Percentiles rank a stretch among this genome's conserved stretches.
Evolutionary conservation across 148 eudicot species (phyloP).

Genomic region (Rhododendron mucronatum): DNA sequence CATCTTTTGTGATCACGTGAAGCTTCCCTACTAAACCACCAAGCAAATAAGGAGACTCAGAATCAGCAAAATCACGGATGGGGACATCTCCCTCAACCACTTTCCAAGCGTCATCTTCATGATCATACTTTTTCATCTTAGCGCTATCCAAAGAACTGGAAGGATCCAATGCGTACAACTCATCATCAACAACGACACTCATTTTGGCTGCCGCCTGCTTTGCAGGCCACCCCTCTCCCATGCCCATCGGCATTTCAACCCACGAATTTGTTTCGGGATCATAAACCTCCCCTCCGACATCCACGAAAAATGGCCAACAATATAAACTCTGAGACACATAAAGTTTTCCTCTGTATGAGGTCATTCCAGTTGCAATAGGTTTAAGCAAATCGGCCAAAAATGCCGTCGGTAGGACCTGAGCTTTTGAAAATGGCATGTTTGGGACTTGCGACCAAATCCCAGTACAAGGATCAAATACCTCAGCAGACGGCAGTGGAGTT

Average conservation of each 20-base stretch:
- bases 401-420: slow-evolving; percentile 80
- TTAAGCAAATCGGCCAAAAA: slow-evolving; percentile 79
- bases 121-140: slow-evolving; percentile 70
- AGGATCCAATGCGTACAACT: slow-evolving; percentile 80
- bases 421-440: slow-evolving; percentile 92
- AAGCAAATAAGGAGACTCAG: slow-evolving; percentile 86
- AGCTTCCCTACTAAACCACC: slow-evolving; percentile 74
- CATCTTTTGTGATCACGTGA: slow-evolving; percentile 80
- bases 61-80: slow-evolving; percentile 38
- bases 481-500: slow-evolving; percentile 83
- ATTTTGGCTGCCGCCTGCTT: slow-evolving; percentile 94
- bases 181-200: slow-evolving; percentile 71
- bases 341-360: slow-evolving; percentile 74
- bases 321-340: slow-evolving; percentile 94
- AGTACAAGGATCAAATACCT: slow-evolving; percentile 72
- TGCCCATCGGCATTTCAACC: slow-evolving; percentile 90
- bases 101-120: slow-evolving; percentile 75
- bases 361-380: slow-evolving; percentile 96
- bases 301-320: slow-evolving; percentile 97
- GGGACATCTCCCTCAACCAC: slow-evolving; percentile 55
- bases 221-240: slow-evolving; percentile 99
- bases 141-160: slow-evolving; percentile 71
- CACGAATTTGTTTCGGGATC: slow-evolving; percentile 83
- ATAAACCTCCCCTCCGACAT: slow-evolving; percentile 93
- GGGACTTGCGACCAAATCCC: slow-evolving; percentile 75